Percentiles rank a stretch among this genome's conserved stretches.
Conservation (phyloP, 306 rosid genomes). For the Prunus fruticosa region DNA sequence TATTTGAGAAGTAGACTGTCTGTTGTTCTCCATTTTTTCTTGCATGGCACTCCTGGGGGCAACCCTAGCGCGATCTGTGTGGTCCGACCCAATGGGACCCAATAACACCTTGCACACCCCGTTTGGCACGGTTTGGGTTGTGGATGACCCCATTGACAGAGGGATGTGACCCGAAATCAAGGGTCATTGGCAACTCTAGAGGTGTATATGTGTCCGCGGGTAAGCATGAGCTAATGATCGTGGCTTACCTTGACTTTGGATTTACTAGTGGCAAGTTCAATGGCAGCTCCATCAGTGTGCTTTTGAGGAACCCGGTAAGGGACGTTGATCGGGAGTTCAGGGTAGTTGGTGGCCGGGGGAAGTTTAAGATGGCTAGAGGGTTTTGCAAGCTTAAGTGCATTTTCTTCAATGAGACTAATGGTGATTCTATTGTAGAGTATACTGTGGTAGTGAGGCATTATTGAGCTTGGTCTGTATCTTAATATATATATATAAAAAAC, state of each 20-base stretch:
- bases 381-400: not conserved
- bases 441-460: not conserved
- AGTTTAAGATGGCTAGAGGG: not conserved
- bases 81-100: too few species aligned
- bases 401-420: not conserved
- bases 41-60: too few species aligned
- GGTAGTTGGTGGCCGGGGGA: not conserved
- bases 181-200: not conserved
- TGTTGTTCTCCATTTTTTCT: too few species aligned
- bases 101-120: too few species aligned
- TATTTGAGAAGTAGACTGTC: too few species aligned
- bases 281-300: not conserved
- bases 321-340: not conserved
- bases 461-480: too few species aligned
- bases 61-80: too few species aligned
- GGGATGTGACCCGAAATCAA: not conserved
- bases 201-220: not conserved
- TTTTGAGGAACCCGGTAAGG: not conserved
- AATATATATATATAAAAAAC: too few species aligned
- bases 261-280: not conserved
- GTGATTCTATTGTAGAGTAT: not conserved
- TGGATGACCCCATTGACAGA: too few species aligned
- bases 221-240: not conserved
- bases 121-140: not conserved
- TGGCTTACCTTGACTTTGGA: not conserved